Evolutionary conservation across 495 filamentous ascomycete species (phyloP).

Genomic region (Talaromyces ruber): DNA sequence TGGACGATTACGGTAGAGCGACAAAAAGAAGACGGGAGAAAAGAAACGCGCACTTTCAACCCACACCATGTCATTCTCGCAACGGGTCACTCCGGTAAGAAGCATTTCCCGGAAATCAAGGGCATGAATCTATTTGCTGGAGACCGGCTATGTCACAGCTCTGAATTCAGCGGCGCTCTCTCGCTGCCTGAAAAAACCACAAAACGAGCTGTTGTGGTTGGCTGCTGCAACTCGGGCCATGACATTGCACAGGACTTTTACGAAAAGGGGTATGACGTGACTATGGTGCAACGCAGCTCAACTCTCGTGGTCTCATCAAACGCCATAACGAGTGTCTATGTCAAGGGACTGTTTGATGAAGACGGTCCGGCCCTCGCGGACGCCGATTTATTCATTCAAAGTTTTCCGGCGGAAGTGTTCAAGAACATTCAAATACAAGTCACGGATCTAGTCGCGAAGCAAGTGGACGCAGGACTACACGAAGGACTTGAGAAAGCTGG

Average conservation of each 20-base stretch:
- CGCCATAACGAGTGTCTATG: slow-evolving; percentile 46
- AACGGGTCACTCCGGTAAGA: slow-evolving; percentile 43
- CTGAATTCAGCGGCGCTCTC: slow-evolving; percentile 27
- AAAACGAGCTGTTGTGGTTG: slow-evolving; percentile 68
- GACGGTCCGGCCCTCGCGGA: slow-evolving; percentile 47
- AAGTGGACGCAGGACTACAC: slow-evolving; percentile 44
- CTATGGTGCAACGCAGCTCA: slow-evolving; percentile 68
- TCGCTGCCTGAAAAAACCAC: slow-evolving; percentile 12
- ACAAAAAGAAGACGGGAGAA: slow-evolving; percentile 30
- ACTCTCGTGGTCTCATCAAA: slow-evolving; percentile 62
- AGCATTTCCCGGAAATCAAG: slow-evolving; percentile 31
- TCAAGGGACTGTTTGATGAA: slow-evolving; percentile 55
- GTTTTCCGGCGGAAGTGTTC: slow-evolving; percentile 46
- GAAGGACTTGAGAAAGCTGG: slow-evolving; percentile 57
- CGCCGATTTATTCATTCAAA: slow-evolving; percentile 51
- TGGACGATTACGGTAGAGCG: slow-evolving; percentile 53
- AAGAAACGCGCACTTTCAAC: slow-evolving; percentile 23
- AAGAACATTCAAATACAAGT: slow-evolving; percentile 45
- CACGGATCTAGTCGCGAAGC: slow-evolving; percentile 37
- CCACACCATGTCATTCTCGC: slow-evolving; percentile 41
- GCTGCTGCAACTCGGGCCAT: slow-evolving; percentile 74
- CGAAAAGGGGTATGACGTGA: slow-evolving; percentile 66
- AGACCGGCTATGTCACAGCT: slow-evolving; percentile 31
- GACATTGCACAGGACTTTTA: slow-evolving; percentile 80
- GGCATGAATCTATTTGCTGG: slow-evolving; percentile 40